These are phyloP conservation scores for Delphinella strobiligena DNA, from an alignment of 2,329 filamentous ascomycete genomes.

Conservation along the genomic window DNA sequence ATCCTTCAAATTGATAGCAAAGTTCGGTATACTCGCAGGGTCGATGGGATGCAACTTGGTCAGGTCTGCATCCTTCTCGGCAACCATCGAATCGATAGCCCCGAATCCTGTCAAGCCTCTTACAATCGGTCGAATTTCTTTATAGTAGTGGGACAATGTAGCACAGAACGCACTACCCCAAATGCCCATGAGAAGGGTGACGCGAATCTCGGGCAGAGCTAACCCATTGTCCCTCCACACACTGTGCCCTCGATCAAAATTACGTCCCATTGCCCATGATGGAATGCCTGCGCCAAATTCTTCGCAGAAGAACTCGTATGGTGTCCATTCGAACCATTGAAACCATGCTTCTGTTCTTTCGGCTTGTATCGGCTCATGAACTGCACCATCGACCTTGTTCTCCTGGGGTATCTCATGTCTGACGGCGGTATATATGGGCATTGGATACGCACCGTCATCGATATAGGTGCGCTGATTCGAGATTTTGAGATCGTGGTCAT, in stretches of 20 bases:
- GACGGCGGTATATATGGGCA: conserved; percentile 93
- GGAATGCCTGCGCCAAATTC: conserved; percentile 86
- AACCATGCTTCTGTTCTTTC: conserved; percentile 69
- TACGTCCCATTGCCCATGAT: conserved; percentile 81
- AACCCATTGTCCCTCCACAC: conserved; percentile 51
- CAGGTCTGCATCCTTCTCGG: conserved; percentile 70
- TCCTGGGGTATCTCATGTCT: conserved; percentile 81
- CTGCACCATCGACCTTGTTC: conserved; percentile 19
- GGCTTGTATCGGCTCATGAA: conserved; percentile 27
- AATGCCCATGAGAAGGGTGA: conserved; percentile 81
- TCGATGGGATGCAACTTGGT: conserved; percentile 91
- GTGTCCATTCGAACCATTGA: conserved; percentile 94
- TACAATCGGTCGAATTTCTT: conserved; percentile 76
- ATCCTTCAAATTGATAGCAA: conserved; percentile 66
- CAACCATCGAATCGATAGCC: conserved; percentile 65
- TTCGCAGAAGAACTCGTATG: conserved; percentile 92
- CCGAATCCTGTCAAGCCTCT: conserved; percentile 64
- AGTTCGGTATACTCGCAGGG: conserved; percentile 84
- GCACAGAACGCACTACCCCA: conserved; percentile 96
- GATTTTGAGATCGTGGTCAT: conserved; percentile 73
- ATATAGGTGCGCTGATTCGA: conserved; percentile 74
- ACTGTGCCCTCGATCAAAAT: conserved; percentile 62
- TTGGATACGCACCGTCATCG: conserved; percentile 64
- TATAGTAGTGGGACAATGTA: conserved; percentile 90
- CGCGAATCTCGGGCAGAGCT: conserved; percentile 69